Evolutionary conservation across 768 basidiomycete species (phyloP), one percentile per base, ranked within the genome.

Genomic region (Mycena olivaceomarginata): DNA sequence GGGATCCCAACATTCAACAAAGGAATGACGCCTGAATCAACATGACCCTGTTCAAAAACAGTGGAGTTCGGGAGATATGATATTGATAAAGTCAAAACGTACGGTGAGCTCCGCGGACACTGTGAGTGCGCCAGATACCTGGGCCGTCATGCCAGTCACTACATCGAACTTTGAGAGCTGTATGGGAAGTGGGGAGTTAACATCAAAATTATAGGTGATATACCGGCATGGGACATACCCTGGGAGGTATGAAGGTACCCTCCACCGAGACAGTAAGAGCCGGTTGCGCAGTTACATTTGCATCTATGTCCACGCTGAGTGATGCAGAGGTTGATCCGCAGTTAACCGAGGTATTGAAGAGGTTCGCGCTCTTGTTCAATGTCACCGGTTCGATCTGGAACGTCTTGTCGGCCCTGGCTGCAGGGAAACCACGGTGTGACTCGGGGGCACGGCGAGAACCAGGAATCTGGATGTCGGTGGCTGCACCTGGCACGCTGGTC

Each of bases 1-100:
- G 89, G 90, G 70, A 92, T 83, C 6, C 89, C 88, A 48, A 86
- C 79, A 64, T 86, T 81, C 64, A 89, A 85, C 18, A 92, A 31
- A 3, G 31, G 31, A 31, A 31, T 31, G 31, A 3, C 31, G 31
- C 31, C 31, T 31, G 31, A 31, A 31, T 31, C 31, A 31, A 31
- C 31, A 31, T 31, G 31, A 31, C 31, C 31, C 31, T 31, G 31
- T 31, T 31, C 3, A 31, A 31, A 31, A 1, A n/a, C 31, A 31
- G 31, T 31, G 31, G 31, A 31, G 31, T 31, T 31, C 31, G 31
- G 31, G 31, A 31, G 31, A 1, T 31, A 31, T 31, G 22, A 7
- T 7, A 2, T n/a, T 15, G 18, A 6, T 18, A 10, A 45, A 5
- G 11, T 8, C 25, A 10, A 1, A 18, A 48, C 84, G 25, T 45